These are phyloP conservation scores for Oropetium thomaeum DNA, from an alignment of 176 grass and related monocot genomes.

Conservation along the genomic window DNA sequence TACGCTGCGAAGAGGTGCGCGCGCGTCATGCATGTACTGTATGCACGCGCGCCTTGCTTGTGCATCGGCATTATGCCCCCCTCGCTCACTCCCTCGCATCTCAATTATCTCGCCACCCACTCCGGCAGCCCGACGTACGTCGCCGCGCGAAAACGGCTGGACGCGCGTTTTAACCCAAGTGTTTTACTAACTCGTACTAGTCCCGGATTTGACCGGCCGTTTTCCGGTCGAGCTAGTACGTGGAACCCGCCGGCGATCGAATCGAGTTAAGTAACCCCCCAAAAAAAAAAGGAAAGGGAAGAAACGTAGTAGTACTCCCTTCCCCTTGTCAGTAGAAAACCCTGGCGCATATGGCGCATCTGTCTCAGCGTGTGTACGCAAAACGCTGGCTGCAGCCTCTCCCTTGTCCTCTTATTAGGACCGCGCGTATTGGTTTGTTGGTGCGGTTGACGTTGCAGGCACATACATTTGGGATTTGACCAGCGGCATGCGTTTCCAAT, in stretches of 20 bases:
- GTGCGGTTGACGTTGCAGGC: slow-evolving; percentile 36
- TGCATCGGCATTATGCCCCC: not conserved
- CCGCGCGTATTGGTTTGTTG: slow-evolving; percentile 21
- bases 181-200: too few species aligned
- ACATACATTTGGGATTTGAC: slow-evolving; percentile 18
- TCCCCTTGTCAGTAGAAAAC: too few species aligned
- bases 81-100: not conserved
- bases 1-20: not conserved
- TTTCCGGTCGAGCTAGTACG: too few species aligned
- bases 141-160: slow-evolving; percentile 13
- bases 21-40: not conserved
- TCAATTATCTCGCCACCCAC: not conserved
- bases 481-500: not conserved
- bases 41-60: not conserved
- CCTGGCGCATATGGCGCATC: too few species aligned
- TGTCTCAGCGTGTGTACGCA: not conserved
- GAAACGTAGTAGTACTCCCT: too few species aligned
- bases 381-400: not conserved
- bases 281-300: too few species aligned
- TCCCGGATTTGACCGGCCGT: slow-evolving; percentile 36
- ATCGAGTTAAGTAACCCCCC: not conserved
- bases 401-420: not conserved
- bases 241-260: slow-evolving; percentile 15
- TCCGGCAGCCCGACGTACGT: not conserved
- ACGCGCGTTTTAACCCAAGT: not conserved